Evolutionary conservation across 2,329 filamentous ascomycete genomes (phyloP).

Genomic region (Neocatenulostroma microsporum): DNA sequence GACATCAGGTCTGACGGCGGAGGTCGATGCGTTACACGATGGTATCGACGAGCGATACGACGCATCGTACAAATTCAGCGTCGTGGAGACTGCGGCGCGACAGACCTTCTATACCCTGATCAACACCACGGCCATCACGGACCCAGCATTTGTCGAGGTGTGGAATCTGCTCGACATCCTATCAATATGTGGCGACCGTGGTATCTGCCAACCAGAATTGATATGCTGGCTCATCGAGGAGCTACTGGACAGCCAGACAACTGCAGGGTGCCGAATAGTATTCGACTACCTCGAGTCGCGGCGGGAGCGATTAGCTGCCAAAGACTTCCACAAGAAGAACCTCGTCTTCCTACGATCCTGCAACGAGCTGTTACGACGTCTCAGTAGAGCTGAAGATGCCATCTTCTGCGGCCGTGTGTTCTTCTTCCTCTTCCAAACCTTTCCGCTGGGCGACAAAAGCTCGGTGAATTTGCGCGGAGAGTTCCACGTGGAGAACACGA

Average conservation of each 20-base stretch:
- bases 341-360: slow-evolving; percentile 86
- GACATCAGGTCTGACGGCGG: slow-evolving; percentile 31
- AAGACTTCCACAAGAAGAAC: slow-evolving; percentile 73
- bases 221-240: slow-evolving; percentile 91
- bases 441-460: slow-evolving; percentile 91
- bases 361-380: slow-evolving; percentile 84
- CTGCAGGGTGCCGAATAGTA: slow-evolving; percentile 78
- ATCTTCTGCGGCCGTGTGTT: slow-evolving; percentile 97
- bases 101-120: slow-evolving; percentile 59
- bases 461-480: slow-evolving; percentile 94
- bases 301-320: slow-evolving; percentile 74
- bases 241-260: slow-evolving; percentile 90
- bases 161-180: slow-evolving; percentile 94
- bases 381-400: slow-evolving; percentile 94
- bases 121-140: slow-evolving; percentile 60
- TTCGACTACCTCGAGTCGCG: slow-evolving; percentile 95
- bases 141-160: slow-evolving; percentile 69
- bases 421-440: slow-evolving; percentile 97
- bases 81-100: slow-evolving; percentile 76
- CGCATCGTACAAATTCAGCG: slow-evolving; percentile 40
- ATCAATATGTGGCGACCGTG: slow-evolving; percentile 65
- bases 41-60: slow-evolving; percentile 21
- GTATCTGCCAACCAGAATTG: slow-evolving; percentile 64
- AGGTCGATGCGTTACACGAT: slow-evolving; percentile 20
- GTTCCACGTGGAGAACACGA: slow-evolving; percentile 93